A percentile compares a stretch with the other conserved stretches of the same genome.
Conservation (phyloP, 176 grass and related monocot species). For the Phoenix dactylifera region DNA sequence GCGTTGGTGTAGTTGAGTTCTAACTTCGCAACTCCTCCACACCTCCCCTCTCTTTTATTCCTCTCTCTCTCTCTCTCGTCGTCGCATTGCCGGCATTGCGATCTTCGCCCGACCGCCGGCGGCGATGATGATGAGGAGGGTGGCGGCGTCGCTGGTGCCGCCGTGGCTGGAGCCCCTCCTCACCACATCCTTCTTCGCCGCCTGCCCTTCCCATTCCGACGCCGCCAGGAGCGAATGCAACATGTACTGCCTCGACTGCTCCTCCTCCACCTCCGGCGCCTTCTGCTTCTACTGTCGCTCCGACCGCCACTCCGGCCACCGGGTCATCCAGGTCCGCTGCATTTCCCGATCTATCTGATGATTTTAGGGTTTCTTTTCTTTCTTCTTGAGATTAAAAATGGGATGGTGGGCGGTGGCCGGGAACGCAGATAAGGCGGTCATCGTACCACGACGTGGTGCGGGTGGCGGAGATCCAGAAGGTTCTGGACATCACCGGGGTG, state of each 20-base stretch:
- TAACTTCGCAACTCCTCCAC: not conserved
- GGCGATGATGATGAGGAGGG: slow-evolving; percentile 49
- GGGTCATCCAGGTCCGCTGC: slow-evolving; percentile 54
- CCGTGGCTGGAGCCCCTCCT: slow-evolving; percentile 64
- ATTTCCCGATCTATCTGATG: too few species aligned
- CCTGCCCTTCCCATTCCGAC: slow-evolving; percentile 44
- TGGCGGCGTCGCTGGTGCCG: slow-evolving; percentile 33
- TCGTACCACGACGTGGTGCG: slow-evolving; percentile 84
- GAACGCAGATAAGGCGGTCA: slow-evolving; percentile 54
- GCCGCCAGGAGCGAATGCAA: slow-evolving; percentile 65
- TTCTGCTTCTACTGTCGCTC: slow-evolving; percentile 85
- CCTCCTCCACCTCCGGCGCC: slow-evolving; percentile 23
- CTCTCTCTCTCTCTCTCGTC: not conserved
- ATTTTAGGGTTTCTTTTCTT: too few species aligned
- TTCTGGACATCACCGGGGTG: slow-evolving; percentile 62
- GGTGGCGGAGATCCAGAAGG: slow-evolving; percentile 56
- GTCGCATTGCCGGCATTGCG: not conserved
- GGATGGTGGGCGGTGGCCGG: too few species aligned
- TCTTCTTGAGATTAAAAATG: too few species aligned
- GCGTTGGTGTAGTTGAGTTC: not conserved
- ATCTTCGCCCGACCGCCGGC: not conserved
- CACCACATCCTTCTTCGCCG: slow-evolving; percentile 45
- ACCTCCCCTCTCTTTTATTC: not conserved
- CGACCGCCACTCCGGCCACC: slow-evolving; percentile 45
- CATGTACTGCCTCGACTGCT: slow-evolving; percentile 86